Conservation (phyloP, 2,329 filamentous ascomycete species). For the Aspergillus fischeri region DNA sequence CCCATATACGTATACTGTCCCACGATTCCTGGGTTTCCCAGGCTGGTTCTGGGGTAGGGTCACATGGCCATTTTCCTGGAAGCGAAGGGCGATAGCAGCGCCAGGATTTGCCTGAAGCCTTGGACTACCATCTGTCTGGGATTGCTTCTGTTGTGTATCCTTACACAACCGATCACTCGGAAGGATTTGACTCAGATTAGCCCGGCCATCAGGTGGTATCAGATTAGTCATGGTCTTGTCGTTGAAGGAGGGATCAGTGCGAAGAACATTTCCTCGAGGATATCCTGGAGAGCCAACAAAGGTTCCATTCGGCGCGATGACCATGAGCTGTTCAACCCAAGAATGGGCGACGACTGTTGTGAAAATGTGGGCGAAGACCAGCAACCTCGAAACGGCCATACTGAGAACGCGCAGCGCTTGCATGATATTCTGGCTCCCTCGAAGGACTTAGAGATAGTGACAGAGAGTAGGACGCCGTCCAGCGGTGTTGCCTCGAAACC, state of each 20-base stretch:
- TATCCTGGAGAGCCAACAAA: conserved; percentile 70
- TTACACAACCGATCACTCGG: conserved; percentile 60
- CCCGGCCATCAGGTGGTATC: conserved; percentile 53
- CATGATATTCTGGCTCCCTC: background rate
- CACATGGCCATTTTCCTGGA: conserved; percentile 74
- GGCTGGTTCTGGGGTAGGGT: conserved; percentile 54
- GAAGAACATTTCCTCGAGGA: conserved; percentile 64
- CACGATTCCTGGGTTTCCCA: conserved; percentile 61
- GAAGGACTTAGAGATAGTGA: background rate
- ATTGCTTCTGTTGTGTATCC: conserved; percentile 56
- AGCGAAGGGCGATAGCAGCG: conserved; percentile 62
- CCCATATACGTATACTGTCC: conserved; percentile 72
- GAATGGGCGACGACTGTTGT: conserved; percentile 57
- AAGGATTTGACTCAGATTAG: conserved; percentile 47
- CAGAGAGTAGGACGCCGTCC: conserved; percentile 12
- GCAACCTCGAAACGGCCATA: conserved; percentile 5
- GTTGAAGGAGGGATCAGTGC: conserved; percentile 52
- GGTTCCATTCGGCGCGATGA: conserved; percentile 68
- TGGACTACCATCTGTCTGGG: conserved; percentile 57
- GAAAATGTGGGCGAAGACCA: conserved; percentile 24
- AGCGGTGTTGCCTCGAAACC: conserved; percentile 8
- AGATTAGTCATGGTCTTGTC: conserved; percentile 61
- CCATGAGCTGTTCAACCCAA: conserved; percentile 75
- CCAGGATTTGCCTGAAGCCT: conserved; percentile 59
- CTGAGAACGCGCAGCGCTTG: conserved; percentile 4